Evolutionary conservation across 306 rosid species (phyloP).

Genomic region (Boehmeria nivea): DNA sequence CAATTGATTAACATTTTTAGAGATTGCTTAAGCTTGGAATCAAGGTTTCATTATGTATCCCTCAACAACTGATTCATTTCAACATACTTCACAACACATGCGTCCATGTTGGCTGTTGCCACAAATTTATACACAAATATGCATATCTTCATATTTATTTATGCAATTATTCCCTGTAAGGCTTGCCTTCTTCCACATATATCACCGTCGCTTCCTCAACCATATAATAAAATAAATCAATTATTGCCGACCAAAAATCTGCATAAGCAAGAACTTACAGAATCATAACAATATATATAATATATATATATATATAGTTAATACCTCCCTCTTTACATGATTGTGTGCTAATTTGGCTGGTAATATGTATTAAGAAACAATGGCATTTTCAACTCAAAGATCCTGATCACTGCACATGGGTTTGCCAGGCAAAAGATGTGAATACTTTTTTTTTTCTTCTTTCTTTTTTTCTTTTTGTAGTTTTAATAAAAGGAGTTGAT

Average conservation of each 20-base stretch:
- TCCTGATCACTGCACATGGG: slow-evolving; percentile 40
- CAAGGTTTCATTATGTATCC: slow-evolving; percentile 3
- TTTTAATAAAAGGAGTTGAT: background rate
- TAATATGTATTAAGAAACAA: slow-evolving; percentile 3
- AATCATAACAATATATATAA: background rate
- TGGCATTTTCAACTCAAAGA: slow-evolving; percentile 23
- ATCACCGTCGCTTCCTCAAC: slow-evolving; percentile 4
- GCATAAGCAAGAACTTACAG: slow-evolving; percentile 2
- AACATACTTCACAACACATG: slow-evolving; percentile 38
- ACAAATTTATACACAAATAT: slow-evolving; percentile 4
- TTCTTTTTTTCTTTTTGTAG: too few species aligned
- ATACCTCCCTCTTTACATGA: too few species aligned
- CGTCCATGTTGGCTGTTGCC: slow-evolving; percentile 32
- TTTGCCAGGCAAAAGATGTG: slow-evolving; percentile 36
- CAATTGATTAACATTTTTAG: background rate
- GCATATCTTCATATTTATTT: background rate
- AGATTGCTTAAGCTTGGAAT: background rate
- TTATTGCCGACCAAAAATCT: slow-evolving; percentile 39
- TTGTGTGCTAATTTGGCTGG: slow-evolving; percentile 8
- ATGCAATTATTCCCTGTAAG: slow-evolving; percentile 27
- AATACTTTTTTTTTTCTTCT: background rate
- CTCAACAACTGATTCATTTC: slow-evolving; percentile 4
- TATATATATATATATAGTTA: too few species aligned
- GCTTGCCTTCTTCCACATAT: slow-evolving; percentile 5
- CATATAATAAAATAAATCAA: slow-evolving; percentile 10